Base-by-base conservation (phyloP, 1,139 yeast species). In the Taiozyma sp. region DNA sequence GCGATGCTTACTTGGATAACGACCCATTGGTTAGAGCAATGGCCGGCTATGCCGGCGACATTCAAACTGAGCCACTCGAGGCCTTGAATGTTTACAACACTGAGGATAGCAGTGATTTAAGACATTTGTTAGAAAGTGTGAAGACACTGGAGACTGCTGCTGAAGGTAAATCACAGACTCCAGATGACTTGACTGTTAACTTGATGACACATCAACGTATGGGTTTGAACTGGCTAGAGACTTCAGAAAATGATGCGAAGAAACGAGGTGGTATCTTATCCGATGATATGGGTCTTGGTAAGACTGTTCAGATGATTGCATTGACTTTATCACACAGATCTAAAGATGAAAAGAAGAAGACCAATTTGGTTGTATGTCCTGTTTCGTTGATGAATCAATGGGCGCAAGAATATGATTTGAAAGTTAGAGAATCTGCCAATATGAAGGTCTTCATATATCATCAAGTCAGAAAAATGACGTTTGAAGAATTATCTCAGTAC, bases 251-350 rank as follows among this genome's bases (percentile, higher is more conserved):
- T 14, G 69, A 74, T 4, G 46, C 53, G 23, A 64, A 65, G 43
- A 74, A 72, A 48, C 77, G 76, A 55, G 97, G 97, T 29, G 96
- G 97, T 2, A 77, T 91, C 32, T 70, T 91, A 42, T 96, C 96
- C 0, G 97, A 91, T 70, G 97, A 88, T 70, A 91, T 91, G 97
- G 97, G 97, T 34, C 72, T 91, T 34, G 97, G 97, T 54, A 92
- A 91, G 67, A 91, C 97, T 0, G 83, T 91, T 43, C 97, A 91
- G 68, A 80, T 90, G 3, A 73, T 89, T 45, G 81, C 96, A 0
- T 66, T 89, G 46, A 81, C 90, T 61, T 63, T 88, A 53, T 76
- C 86, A 3, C 76, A 80, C 62, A 73, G 71, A 52, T 73, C 86
- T 0, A n/a, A 43, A 23, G 47, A 47, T 13, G 43, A 47, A 10